Evolutionary conservation across 2,329 filamentous ascomycete species (phyloP).

Genomic region (Didymella glomerata): DNA sequence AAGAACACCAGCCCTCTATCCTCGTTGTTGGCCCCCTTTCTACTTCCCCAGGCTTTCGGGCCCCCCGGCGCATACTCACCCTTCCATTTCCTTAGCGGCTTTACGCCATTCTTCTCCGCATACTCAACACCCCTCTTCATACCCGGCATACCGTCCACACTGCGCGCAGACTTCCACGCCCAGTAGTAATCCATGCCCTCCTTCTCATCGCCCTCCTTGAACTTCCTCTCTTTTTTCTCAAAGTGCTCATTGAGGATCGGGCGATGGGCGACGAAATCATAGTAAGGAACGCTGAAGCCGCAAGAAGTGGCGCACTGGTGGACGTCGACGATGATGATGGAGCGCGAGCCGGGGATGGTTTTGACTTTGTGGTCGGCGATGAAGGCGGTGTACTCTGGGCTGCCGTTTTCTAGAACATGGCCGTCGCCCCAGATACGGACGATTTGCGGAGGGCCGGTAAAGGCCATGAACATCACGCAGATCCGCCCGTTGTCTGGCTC

Average conservation of each 20-base stretch:
- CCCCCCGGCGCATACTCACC: constrained; percentile 43
- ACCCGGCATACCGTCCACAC: constrained; percentile 56
- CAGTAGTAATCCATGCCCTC: constrained; percentile 57
- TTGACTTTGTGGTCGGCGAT: constrained; percentile 46
- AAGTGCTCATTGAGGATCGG: constrained; percentile 54
- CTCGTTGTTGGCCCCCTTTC: not conserved
- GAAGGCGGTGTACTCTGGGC: constrained; percentile 46
- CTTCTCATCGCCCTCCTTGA: constrained; percentile 46
- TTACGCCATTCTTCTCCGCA: constrained; percentile 48
- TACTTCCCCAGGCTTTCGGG: constrained; percentile 18
- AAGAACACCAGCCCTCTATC: constrained; percentile 32
- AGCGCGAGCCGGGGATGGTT: constrained; percentile 49
- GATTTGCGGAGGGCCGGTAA: constrained; percentile 54
- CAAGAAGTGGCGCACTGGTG: constrained; percentile 56
- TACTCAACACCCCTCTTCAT: constrained; percentile 52
- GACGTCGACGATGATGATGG: constrained; percentile 54
- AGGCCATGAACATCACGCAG: constrained; percentile 50
- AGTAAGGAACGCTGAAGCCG: constrained; percentile 56
- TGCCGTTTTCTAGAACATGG: constrained; percentile 50
- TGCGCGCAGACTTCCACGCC: constrained; percentile 55
- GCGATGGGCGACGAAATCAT: constrained; percentile 54
- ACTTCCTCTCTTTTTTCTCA: constrained; percentile 51
- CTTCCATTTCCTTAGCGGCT: constrained; percentile 56
- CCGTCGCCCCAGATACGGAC: constrained; percentile 55
- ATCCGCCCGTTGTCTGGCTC: constrained; percentile 52